These are phyloP conservation scores for Hibiscus mutabilis DNA, from an alignment of 345 rosid species.

Conservation along the genomic window DNA sequence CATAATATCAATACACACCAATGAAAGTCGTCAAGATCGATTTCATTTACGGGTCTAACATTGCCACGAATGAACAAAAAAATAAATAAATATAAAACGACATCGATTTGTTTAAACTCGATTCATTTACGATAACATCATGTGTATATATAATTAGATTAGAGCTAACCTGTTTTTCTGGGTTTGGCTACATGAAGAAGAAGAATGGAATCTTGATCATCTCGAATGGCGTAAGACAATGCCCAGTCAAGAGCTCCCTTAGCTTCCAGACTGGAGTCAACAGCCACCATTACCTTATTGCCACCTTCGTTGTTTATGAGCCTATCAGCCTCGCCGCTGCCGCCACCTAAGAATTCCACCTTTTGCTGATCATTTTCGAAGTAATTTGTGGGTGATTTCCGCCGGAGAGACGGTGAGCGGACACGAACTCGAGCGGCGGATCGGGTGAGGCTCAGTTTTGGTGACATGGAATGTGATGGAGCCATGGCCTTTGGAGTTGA, in stretches of 20 bases:
- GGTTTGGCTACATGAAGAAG: conserved; percentile 49
- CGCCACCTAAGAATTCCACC: conserved; percentile 33
- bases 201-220: conserved; percentile 48
- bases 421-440: conserved; percentile 27
- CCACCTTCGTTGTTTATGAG: neutral
- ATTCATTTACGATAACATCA: too few species aligned
- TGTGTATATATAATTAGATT: neutral
- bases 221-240: conserved; percentile 55
- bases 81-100: neutral
- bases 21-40: too few species aligned
- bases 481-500: conserved; percentile 17
- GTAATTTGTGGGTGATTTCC: conserved; percentile 25
- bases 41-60: too few species aligned
- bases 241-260: conserved; percentile 87
- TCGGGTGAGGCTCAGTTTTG: conserved; percentile 34
- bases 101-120: neutral
- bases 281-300: conserved; percentile 85
- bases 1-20: neutral
- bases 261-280: conserved; percentile 60
- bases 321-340: neutral
- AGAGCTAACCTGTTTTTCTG: conserved; percentile 30
- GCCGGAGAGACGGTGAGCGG: conserved; percentile 40
- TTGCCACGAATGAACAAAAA: too few species aligned
- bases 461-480: conserved; percentile 25
- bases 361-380: conserved; percentile 37